These are phyloP conservation scores for Gomphus bonarii DNA, from an alignment of 1,284 basidiomycete genomes.

Conservation along the genomic window DNA sequence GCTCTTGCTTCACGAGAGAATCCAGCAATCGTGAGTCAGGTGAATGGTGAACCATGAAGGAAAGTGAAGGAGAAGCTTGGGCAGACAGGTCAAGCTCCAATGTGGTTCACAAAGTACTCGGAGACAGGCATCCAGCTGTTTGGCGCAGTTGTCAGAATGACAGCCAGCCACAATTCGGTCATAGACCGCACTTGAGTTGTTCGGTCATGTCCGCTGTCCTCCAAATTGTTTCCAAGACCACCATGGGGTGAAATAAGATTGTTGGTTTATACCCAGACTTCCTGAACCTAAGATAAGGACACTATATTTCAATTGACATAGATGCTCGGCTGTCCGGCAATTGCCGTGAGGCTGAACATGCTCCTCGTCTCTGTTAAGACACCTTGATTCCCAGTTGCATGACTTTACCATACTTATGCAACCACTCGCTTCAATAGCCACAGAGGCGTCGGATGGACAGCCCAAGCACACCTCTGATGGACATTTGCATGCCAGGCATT, in stretches of 20 bases:
- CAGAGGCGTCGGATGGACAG: not conserved
- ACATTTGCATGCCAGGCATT: slow-evolving; percentile 21
- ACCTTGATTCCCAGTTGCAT: not conserved
- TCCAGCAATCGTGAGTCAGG: slow-evolving; percentile 59
- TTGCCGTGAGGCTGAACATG: too few relatives aligned
- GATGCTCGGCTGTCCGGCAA: too few relatives aligned
- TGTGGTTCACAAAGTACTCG: not conserved
- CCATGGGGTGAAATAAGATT: too few relatives aligned
- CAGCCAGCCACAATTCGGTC: not conserved
- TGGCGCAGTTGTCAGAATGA: not conserved
- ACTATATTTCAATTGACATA: too few relatives aligned
- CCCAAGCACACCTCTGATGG: not conserved
- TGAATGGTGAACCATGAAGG: slow-evolving; percentile 56
- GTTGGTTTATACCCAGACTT: too few relatives aligned
- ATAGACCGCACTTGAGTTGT: too few relatives aligned
- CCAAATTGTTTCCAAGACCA: too few relatives aligned
- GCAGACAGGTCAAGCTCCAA: not conserved
- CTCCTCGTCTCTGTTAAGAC: too few relatives aligned
- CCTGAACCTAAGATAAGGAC: too few relatives aligned
- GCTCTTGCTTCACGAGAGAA: slow-evolving; percentile 58
- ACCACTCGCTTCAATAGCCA: not conserved
- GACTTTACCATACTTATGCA: not conserved
- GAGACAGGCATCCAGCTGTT: not conserved
- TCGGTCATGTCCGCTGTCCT: too few relatives aligned
- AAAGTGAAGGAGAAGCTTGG: not conserved